Percentiles rank a stretch among this genome's conserved stretches.
Evolutionary conservation across 768 basidiomycete species (phyloP).

Genomic region (Leccinum imitatum): DNA sequence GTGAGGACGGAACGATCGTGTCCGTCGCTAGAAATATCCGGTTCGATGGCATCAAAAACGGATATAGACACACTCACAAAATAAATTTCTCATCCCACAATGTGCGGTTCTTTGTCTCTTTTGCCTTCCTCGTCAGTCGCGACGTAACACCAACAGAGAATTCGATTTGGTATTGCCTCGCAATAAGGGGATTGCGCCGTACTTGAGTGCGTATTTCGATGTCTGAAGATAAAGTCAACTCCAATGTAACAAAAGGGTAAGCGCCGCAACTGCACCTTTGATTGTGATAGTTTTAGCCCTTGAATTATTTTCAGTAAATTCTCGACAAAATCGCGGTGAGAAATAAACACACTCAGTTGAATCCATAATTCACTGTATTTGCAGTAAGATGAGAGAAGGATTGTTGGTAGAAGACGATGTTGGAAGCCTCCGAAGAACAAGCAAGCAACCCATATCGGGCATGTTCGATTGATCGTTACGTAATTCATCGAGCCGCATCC

Average conservation of each 20-base stretch:
- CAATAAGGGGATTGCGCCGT: neutral
- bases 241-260: neutral
- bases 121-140: neutral
- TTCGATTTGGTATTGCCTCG: neutral
- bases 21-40: neutral
- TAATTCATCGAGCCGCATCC: neutral
- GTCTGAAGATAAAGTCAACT: slow-evolving; percentile 1
- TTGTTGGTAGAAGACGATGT: too few relatives aligned
- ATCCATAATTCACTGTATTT: neutral
- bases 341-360: neutral
- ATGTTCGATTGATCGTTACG: neutral
- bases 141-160: neutral
- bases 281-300: slow-evolving; percentile 3
- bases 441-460: too few relatives aligned
- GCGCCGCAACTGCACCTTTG: neutral
- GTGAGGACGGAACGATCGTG: neutral
- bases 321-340: neutral
- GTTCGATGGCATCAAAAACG: neutral
- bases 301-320: neutral
- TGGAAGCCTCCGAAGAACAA: too few relatives aligned
- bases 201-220: neutral
- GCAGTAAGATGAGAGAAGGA: too few relatives aligned
- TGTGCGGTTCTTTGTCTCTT: neutral
- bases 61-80: neutral
- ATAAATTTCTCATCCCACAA: neutral